Evolutionary conservation across 2,329 filamentous ascomycete species (phyloP).

Genomic region (Aspergillus floridensis): DNA sequence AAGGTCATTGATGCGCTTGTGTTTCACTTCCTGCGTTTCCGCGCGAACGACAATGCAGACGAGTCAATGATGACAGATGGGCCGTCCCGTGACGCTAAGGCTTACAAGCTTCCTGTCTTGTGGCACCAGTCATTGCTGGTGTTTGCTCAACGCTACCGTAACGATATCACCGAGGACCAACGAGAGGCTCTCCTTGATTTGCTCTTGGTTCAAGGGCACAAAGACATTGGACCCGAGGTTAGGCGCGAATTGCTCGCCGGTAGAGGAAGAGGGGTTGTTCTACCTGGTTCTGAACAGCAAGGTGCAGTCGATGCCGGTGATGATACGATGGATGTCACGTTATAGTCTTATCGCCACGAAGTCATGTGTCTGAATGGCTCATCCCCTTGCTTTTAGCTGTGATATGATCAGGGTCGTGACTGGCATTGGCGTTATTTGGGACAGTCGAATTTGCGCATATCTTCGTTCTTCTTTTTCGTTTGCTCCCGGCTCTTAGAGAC

Average conservation of each 20-base stretch:
- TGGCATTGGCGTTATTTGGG: conserved; percentile 8
- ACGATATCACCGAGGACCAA: conserved; percentile 95
- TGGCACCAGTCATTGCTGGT: conserved; percentile 94
- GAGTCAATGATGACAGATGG: conserved; percentile 52
- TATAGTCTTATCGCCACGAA: conserved; percentile 22
- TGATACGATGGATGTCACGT: conserved; percentile 81
- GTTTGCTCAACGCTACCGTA: conserved; percentile 91
- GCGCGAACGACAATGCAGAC: conserved; percentile 58
- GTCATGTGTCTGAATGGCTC: neutral
- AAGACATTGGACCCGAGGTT: conserved; percentile 85
- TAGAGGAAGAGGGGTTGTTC: conserved; percentile 73
- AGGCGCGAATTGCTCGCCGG: conserved; percentile 84
- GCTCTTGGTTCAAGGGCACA: conserved; percentile 78
- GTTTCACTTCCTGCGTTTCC: conserved; percentile 93
- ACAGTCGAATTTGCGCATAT: neutral
- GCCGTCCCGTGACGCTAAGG: conserved; percentile 46
- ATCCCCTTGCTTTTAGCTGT: neutral
- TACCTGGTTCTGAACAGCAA: conserved; percentile 51
- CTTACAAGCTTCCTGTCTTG: conserved; percentile 75
- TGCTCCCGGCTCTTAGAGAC: neutral
- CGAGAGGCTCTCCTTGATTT: conserved; percentile 86
- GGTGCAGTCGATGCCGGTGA: conserved; percentile 67
- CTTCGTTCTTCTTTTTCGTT: neutral
- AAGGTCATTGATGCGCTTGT: conserved; percentile 93
- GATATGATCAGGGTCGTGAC: conserved; percentile 8